phyloP scores from a whole-genome alignment of 2,329 filamentous ascomycete species.

The Trichophyton rubrum region DNA sequence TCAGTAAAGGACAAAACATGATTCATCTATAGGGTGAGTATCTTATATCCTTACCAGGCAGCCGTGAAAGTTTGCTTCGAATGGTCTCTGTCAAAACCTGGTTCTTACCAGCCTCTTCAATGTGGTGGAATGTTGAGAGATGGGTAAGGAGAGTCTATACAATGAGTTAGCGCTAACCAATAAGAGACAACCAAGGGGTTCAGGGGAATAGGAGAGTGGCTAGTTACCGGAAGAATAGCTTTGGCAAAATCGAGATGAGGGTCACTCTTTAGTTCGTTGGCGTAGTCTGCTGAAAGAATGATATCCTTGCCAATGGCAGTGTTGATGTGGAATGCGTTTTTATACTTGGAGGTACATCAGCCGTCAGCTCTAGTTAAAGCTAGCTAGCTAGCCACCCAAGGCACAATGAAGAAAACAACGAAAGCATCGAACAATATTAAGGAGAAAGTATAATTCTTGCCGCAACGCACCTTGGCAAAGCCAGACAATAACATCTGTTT shows the following conservation, averaged over 20 bases:
- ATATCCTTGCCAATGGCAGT: slow-evolving; percentile 16
- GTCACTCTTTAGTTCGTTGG: slow-evolving; percentile 17
- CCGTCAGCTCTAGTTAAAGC: not conserved
- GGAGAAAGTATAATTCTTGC: no score
- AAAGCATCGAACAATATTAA: no score
- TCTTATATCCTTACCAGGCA: slow-evolving; percentile 12
- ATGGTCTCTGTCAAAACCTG: slow-evolving; percentile 15
- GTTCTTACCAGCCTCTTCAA: slow-evolving; percentile 8
- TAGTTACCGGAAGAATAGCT: not conserved
- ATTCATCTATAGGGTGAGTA: not conserved
- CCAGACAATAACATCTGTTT: not conserved
- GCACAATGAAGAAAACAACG: not conserved
- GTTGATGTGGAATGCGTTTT: slow-evolving; percentile 11
- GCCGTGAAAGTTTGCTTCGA: slow-evolving; percentile 17
- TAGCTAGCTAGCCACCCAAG: no score
- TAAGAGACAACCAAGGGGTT: not conserved
- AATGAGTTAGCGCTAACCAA: not conserved
- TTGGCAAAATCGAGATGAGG: slow-evolving; percentile 14
- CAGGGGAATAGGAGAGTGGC: no score
- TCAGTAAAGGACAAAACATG: not conserved
- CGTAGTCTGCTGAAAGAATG: slow-evolving; percentile 15
- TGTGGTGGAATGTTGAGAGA: slow-evolving; percentile 8
- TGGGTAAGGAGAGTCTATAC: slow-evolving; percentile 11
- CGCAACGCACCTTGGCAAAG: not conserved
- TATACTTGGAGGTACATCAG: not conserved